Evolutionary conservation across 257 asterid genomes (phyloP).

Genomic region (Nicotiana paniculata): DNA sequence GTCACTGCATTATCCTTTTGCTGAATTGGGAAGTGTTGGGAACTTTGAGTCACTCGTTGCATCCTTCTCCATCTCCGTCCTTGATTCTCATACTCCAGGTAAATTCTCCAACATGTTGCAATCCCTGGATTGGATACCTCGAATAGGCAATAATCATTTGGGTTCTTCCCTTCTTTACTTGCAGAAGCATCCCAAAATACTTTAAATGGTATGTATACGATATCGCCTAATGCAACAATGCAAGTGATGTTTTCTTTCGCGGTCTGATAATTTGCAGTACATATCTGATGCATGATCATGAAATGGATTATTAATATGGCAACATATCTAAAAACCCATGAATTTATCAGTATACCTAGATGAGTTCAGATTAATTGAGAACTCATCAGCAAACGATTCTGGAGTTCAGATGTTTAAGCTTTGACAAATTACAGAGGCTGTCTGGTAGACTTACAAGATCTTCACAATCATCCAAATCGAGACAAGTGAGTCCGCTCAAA

Average conservation of each 20-base stretch:
- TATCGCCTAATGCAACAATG: background rate
- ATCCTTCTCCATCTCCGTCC: background rate
- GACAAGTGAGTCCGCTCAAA: fast-evolving
- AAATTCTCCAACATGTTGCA: background rate
- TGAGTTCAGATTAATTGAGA: background rate
- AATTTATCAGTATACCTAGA: background rate
- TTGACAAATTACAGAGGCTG: background rate
- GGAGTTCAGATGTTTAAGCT: background rate
- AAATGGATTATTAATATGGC: background rate
- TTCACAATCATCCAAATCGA: background rate
- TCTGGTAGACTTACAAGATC: background rate
- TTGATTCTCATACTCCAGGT: background rate
- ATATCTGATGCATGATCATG: background rate
- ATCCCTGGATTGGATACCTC: background rate
- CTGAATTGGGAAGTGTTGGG: no score
- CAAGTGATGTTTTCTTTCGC: background rate
- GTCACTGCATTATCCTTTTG: no score
- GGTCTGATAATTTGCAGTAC: background rate
- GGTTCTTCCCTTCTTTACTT: background rate
- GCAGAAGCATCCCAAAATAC: background rate
- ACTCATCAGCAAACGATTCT: background rate
- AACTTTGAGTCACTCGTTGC: background rate
- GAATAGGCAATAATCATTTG: background rate
- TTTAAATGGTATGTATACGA: background rate
- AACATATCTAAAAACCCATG: background rate